phyloP scores from a whole-genome alignment of 768 basidiomycete genomes.

The Hygrocybe punicea region DNA sequence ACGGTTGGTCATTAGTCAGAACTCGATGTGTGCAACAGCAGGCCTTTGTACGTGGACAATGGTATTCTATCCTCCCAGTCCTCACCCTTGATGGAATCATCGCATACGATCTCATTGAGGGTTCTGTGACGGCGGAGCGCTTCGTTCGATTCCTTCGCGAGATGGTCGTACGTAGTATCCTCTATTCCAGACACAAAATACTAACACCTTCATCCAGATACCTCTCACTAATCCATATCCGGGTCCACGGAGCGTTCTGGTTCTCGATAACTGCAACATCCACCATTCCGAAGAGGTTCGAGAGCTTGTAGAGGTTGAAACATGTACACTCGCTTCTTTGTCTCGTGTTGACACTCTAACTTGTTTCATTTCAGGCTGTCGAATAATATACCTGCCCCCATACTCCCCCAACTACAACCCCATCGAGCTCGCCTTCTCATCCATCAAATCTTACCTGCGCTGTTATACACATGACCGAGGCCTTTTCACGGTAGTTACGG shows the following conservation, averaged over 20 bases:
- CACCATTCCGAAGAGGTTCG: slow-evolving; percentile 37
- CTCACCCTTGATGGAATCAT: slow-evolving; percentile 29
- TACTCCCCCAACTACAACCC: slow-evolving; percentile 36
- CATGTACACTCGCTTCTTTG: slow-evolving; percentile 7
- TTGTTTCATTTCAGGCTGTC: neutral
- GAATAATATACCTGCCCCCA: slow-evolving; percentile 26
- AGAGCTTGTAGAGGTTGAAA: slow-evolving; percentile 27
- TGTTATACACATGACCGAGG: neutral
- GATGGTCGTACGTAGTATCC: slow-evolving; percentile 20
- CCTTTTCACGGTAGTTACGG: no score
- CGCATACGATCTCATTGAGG: slow-evolving; percentile 34
- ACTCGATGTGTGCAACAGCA: slow-evolving; percentile 18
- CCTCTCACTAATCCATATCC: slow-evolving; percentile 29
- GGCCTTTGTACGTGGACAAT: slow-evolving; percentile 24
- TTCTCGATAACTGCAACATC: slow-evolving; percentile 41
- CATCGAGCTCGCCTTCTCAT: slow-evolving; percentile 32
- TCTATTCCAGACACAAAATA: slow-evolving; percentile 12
- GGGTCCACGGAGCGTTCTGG: slow-evolving; percentile 31
- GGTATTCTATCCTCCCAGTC: slow-evolving; percentile 30
- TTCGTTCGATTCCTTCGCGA: slow-evolving; percentile 32
- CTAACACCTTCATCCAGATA: slow-evolving; percentile 13
- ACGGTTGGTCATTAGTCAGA: slow-evolving; percentile 16
- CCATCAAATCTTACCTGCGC: slow-evolving; percentile 26
- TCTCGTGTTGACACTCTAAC: neutral
- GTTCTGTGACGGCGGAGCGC: slow-evolving; percentile 30